Evolutionary conservation across 257 asterid species (phyloP), one percentile per base, ranked within the genome.

Genomic region (Catharanthus roseus): DNA sequence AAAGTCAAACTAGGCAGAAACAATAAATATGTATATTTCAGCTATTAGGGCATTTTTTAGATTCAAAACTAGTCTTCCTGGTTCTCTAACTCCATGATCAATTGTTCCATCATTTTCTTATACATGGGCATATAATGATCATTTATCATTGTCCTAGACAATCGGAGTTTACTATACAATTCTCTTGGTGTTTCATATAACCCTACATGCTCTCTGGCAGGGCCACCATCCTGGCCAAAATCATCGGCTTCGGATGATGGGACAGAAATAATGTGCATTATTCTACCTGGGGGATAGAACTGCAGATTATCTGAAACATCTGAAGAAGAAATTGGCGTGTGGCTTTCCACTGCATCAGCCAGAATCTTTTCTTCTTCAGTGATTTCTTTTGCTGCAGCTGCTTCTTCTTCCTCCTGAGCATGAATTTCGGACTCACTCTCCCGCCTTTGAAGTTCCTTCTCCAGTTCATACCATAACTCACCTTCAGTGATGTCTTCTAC

Each of bases 41-140:
- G 23, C 7, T 19, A 13, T 53, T 28, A 55, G n/a, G 73, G 16
- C 50, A 33, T 38, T 31, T 68, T n/a, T 65, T 67, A 23, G 69
- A 61, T 62, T 63, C 74, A 61, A 49, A 72, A 57, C 70, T 38
- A 82, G 73, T 82, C 96, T 70, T 80, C 85, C 82, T 81, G 90
- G 44, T 86, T 85, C 73, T 92, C 93, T 42, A 90, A 85, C 42
- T 88, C 91, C 77, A 69, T 80, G 81, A 92, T 92, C 87, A 90
- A 80, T 6, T 83, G 79, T 79, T 92, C 97, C 91, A 92, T 92
- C 89, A 86, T 85, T 82, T 88, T 90, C 89, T 86, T 92, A 77
- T 88, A 92, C 93, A 92, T 88, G 0, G 97, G 98, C 97, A 92
- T 92, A 62, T 86, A 92, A 87, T 92, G 98, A 75, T 92, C 97